These are phyloP conservation scores for Kwoniella dejecticola DNA, from an alignment of 768 basidiomycete species.

Conservation along the genomic window DNA sequence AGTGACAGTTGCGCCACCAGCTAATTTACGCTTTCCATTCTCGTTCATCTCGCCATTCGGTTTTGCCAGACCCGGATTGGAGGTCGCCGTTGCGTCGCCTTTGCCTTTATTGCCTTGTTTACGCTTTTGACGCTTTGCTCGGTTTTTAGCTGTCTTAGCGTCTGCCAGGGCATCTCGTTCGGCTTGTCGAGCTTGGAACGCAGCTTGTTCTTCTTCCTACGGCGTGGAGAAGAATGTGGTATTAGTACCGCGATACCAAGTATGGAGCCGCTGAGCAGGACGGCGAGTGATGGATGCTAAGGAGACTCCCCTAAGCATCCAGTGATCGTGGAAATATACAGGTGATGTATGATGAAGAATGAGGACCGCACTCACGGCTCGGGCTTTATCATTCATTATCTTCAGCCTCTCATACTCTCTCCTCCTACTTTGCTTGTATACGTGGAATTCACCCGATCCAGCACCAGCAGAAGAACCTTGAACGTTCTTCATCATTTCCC, in stretches of 20 bases:
- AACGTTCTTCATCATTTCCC: constrained; percentile 94
- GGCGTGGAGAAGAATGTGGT: neutral
- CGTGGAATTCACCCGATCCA: constrained; percentile 96
- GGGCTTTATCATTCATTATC: constrained; percentile 77
- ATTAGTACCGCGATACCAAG: too few relatives aligned
- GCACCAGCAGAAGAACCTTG: constrained; percentile 97
- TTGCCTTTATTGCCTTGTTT: constrained; percentile 66
- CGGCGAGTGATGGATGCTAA: too few relatives aligned
- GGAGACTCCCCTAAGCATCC: too few relatives aligned
- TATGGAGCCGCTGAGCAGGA: too few relatives aligned
- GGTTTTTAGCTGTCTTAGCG: constrained; percentile 91
- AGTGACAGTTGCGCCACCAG: constrained; percentile 65
- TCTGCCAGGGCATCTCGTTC: constrained; percentile 73
- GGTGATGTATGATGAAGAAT: too few relatives aligned
- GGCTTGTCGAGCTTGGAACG: constrained; percentile 73
- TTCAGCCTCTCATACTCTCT: constrained; percentile 94
- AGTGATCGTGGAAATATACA: too few relatives aligned
- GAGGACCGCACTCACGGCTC: constrained; percentile 73
- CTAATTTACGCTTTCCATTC: constrained; percentile 66
- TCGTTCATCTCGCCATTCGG: constrained; percentile 21
- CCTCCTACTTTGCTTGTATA: constrained; percentile 91
- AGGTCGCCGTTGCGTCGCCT: neutral
- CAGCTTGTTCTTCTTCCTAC: constrained; percentile 68
- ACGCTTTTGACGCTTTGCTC: constrained; percentile 90
- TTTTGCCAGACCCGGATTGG: too few relatives aligned